phyloP scores from a whole-genome alignment of 2,329 filamentous ascomycete species.

The Paraphoma chrysanthemicola region DNA sequence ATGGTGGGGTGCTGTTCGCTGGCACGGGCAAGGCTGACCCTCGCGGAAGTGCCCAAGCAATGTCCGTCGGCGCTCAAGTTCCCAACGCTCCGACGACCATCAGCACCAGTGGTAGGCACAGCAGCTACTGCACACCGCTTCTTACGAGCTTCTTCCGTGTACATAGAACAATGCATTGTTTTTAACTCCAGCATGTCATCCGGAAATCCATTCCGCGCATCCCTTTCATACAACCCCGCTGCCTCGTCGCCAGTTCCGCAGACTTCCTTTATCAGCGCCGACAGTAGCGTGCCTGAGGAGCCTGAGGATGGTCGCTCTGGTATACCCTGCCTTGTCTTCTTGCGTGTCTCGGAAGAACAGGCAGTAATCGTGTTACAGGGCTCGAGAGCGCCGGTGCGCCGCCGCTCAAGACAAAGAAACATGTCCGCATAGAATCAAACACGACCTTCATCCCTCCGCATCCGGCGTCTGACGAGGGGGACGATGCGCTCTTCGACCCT shows the following conservation, averaged over 20 bases:
- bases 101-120: slow-evolving; percentile 27
- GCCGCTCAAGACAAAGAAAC: slow-evolving; percentile 61
- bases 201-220: slow-evolving; percentile 50
- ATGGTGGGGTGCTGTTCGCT: slow-evolving; percentile 29
- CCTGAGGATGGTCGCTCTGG: slow-evolving; percentile 35
- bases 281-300: slow-evolving; percentile 30
- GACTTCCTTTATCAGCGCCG: slow-evolving; percentile 33
- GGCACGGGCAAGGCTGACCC: slow-evolving; percentile 32
- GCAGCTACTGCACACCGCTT: slow-evolving; percentile 27
- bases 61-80: slow-evolving; percentile 22
- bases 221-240: slow-evolving; percentile 33
- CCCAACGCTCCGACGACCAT: slow-evolving; percentile 21
- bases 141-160: slow-evolving; percentile 35
- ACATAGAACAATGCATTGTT: slow-evolving; percentile 50
- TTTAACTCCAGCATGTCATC: slow-evolving; percentile 46
- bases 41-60: slow-evolving; percentile 23
- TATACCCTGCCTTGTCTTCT: slow-evolving; percentile 38
- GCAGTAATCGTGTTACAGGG: slow-evolving; percentile 46
- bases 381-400: slow-evolving; percentile 29
- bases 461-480: slow-evolving; percentile 33
- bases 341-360: slow-evolving; percentile 25
- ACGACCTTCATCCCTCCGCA: slow-evolving; percentile 45
- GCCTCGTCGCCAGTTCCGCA: slow-evolving; percentile 28
- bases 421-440: slow-evolving; percentile 62
- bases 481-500: slow-evolving; percentile 21